phyloP scores from a whole-genome alignment of 768 basidiomycete genomes.

The Coprinellus aureogranulatus region DNA sequence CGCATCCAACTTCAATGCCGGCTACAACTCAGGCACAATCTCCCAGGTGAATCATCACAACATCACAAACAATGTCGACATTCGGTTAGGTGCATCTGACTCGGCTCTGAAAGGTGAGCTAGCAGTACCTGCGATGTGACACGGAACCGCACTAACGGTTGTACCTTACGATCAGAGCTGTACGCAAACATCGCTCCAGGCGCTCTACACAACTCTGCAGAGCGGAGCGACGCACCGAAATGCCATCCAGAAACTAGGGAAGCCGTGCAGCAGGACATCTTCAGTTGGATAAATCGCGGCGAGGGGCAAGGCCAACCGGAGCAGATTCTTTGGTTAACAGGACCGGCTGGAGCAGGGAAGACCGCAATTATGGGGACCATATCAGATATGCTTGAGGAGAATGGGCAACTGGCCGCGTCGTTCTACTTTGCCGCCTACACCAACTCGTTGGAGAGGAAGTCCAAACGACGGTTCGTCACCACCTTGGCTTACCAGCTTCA shows the following conservation, averaged over 20 bases:
- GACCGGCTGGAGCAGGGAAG: slow-evolving; percentile 3
- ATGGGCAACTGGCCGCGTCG: neutral
- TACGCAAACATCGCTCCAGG: neutral
- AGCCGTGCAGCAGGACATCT: neutral
- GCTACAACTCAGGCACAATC: too few species aligned
- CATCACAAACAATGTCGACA: too few species aligned
- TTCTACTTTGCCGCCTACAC: neutral
- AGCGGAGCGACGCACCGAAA: neutral
- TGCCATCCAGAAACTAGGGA: neutral
- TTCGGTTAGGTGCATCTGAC: too few species aligned
- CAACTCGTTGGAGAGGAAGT: neutral
- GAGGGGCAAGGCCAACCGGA: neutral
- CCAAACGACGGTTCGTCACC: neutral
- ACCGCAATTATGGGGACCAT: neutral
- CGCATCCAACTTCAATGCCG: too few species aligned
- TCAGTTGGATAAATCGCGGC: neutral
- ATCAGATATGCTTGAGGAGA: neutral
- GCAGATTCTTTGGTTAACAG: neutral
- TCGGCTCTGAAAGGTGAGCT: too few species aligned
- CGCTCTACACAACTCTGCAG: neutral
- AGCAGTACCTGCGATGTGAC: too few species aligned
- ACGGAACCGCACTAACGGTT: too few species aligned
- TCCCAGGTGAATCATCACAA: too few species aligned
- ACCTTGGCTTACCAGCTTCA: slow-evolving; percentile 2
- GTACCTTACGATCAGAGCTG: too few species aligned